These are phyloP conservation scores for Cercophora scortea DNA, from an alignment of 495 filamentous ascomycete genomes.

Conservation along the genomic window DNA sequence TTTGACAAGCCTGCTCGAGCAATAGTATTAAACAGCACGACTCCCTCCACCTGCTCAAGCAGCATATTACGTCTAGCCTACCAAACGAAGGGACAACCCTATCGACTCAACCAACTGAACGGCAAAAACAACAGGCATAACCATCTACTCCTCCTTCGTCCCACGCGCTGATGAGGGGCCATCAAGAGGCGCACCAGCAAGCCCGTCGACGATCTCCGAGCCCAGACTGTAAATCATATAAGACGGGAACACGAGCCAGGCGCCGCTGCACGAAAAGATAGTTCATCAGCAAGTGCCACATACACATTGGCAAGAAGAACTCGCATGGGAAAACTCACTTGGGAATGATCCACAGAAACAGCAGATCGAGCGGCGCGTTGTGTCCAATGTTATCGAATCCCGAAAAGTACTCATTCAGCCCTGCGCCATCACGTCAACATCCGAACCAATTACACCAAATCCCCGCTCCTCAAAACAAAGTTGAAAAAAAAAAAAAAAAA, in stretches of 20 bases:
- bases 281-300: not conserved
- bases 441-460: not conserved
- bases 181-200: slow-evolving; percentile 37
- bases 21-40: too few relatives aligned
- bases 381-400: slow-evolving; percentile 76
- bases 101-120: too few relatives aligned
- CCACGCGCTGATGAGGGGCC: not conserved
- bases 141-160: not conserved
- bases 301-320: too few relatives aligned
- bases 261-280: slow-evolving; percentile 45
- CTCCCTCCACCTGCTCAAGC: too few relatives aligned
- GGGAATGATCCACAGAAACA: slow-evolving; percentile 69
- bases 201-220: slow-evolving; percentile 58
- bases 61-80: too few relatives aligned
- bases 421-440: slow-evolving; percentile 28
- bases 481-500: not conserved
- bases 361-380: slow-evolving; percentile 48
- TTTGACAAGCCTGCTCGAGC: too few relatives aligned
- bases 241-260: slow-evolving; percentile 67
- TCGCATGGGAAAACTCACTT: slow-evolving; percentile 50
- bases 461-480: not conserved
- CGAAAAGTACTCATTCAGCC: slow-evolving; percentile 69
- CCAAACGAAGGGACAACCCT: too few relatives aligned
- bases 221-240: slow-evolving; percentile 66
- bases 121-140: too few relatives aligned